Evolutionary conservation across 306 rosid species (phyloP), one percentile per base, ranked within the genome.

Genomic region (Vigna radiata): DNA sequence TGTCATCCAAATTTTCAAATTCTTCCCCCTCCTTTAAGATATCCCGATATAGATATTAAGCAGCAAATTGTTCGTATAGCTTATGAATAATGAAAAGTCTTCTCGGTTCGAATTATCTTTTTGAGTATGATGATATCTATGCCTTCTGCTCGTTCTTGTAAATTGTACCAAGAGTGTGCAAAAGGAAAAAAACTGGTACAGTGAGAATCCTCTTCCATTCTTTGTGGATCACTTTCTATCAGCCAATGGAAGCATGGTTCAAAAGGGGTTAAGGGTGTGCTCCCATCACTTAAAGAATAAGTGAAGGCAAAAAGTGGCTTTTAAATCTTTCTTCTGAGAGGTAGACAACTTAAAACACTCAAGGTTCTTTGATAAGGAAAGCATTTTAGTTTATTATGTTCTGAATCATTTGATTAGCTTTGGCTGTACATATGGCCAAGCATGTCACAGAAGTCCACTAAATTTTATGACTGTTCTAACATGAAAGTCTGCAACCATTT

Each of bases 1-100:
- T 64, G 13, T 70, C 50, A 76, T 75, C 47, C 27, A 3, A 31
- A 47, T 70, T 81, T 82, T 73, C 72, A 67, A 60, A 60, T 55
- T 71, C 18, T 23, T 21, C 43, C 62, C 31, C 77, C 11, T 37
- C 37, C 27, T 19, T 27, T 29, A 27, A 79, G 55, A 43, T 29
- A 74, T 68, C 62, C 69, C 58, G 31, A 31, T 52, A 49, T 21
- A 36, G 66, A 79, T 47, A 73, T 23, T 21, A 46, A 59, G 33
- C 53, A 19, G 56, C 12, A 50, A 68, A 37, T 33, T 60, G 59
- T 50, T 62, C 33, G 33, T 11, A 43, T 9, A 43, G 13, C 16
- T 70, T 19, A 55, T 44, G 56, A 62, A 53, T 46, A 50, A 80
- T 11, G 37, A 77, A 54, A 29, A 46, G 0, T 43, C 19, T 54